A percentile compares a stretch with the other conserved stretches of the same genome.
These are phyloP conservation scores for Sporothrix brasiliensis DNA, from an alignment of 2,329 filamentous ascomycete species.

Conservation along the genomic window DNA sequence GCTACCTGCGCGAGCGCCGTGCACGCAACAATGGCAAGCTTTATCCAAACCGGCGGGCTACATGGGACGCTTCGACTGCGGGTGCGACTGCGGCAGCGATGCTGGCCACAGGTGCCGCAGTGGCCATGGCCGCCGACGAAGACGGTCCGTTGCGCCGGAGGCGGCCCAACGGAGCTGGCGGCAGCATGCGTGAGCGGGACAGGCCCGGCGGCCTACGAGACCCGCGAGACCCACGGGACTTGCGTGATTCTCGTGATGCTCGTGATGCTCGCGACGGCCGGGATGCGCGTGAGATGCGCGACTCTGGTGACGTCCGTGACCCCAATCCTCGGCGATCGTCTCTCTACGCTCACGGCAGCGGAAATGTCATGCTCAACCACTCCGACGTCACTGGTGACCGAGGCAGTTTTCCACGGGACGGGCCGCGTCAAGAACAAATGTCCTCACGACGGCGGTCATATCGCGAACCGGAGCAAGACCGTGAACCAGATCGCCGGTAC, in stretches of 20 bases:
- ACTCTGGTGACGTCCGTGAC: neutral
- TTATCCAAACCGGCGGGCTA: neutral
- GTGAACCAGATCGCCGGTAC: neutral
- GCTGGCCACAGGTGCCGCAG: neutral
- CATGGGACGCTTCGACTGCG: slow-evolving; percentile 20
- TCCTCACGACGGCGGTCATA: neutral
- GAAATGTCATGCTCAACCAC: slow-evolving; percentile 12
- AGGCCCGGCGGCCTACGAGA: neutral
- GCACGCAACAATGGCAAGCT: slow-evolving; percentile 8
- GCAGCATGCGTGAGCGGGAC: slow-evolving; percentile 2
- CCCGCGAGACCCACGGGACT: neutral
- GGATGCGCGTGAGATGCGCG: neutral
- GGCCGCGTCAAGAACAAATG: neutral
- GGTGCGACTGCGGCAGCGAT: slow-evolving; percentile 10
- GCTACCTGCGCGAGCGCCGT: slow-evolving; percentile 24
- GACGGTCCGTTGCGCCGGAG: neutral
- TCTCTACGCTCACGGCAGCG: slow-evolving; percentile 28
- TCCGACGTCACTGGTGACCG: neutral
- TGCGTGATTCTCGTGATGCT: neutral
- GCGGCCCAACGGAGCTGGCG: slow-evolving; percentile 12
- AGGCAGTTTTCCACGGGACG: neutral
- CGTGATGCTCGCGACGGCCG: neutral
- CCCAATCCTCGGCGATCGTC: slow-evolving; percentile 10
- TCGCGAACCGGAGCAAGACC: slow-evolving; percentile 11
- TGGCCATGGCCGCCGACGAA: slow-evolving; percentile 10